phyloP scores from a whole-genome alignment of 306 rosid genomes.

The Neltuma alba region DNA sequence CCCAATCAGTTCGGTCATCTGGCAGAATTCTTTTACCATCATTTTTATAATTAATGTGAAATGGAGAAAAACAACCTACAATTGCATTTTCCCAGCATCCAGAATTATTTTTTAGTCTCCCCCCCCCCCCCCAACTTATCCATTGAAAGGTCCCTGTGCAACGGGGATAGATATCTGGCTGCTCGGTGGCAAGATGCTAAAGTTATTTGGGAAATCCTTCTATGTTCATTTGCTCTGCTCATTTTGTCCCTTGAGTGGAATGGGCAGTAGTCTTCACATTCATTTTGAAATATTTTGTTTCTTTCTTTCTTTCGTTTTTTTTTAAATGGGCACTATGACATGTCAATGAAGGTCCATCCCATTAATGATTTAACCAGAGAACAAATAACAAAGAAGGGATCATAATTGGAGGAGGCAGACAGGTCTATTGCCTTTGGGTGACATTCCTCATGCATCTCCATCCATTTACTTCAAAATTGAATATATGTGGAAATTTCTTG shows the following conservation, averaged over 20 bases:
- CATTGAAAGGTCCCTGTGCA: not conserved
- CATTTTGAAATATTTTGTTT: not conserved
- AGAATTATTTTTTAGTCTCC: not conserved
- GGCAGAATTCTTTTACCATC: not conserved
- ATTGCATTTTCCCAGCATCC: not conserved
- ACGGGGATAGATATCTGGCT: not conserved
- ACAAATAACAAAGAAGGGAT: not conserved
- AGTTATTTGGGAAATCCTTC: not conserved
- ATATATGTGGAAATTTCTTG: not conserved
- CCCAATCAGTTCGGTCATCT: not conserved
- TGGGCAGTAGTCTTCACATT: not conserved
- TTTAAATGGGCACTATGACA: no score
- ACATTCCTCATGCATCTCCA: not conserved
- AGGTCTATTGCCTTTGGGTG: not conserved
- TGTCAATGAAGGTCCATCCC: not conserved
- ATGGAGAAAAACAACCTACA: not conserved
- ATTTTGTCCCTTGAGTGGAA: not conserved
- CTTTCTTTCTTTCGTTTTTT: no score
- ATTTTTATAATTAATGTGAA: not conserved
- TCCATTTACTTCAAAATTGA: not conserved
- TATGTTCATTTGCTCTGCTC: not conserved
- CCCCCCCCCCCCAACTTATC: not conserved
- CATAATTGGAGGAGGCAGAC: not conserved
- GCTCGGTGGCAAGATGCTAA: not conserved
- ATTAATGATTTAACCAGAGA: not conserved